Evolutionary conservation across 2,329 filamentous ascomycete genomes (phyloP).

Genomic region (Boeremia lycopersici): DNA sequence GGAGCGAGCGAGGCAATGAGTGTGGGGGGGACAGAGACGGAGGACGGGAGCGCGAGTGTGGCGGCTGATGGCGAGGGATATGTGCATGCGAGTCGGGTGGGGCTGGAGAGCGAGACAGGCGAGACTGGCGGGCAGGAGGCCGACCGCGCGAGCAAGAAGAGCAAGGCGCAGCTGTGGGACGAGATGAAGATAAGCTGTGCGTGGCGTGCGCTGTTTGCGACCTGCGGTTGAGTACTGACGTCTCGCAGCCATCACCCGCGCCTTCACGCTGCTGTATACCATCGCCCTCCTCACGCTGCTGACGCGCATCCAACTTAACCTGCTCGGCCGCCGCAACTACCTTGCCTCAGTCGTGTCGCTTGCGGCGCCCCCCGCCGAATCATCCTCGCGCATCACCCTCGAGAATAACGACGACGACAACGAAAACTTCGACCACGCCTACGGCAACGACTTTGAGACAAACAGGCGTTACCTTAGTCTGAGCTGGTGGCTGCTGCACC

Average conservation of each 20-base stretch:
- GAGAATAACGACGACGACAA: slow-evolving; percentile 94
- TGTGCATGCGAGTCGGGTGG: slow-evolving; percentile 78
- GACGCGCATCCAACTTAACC: slow-evolving; percentile 93
- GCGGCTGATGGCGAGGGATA: slow-evolving; percentile 74
- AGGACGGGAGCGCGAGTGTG: slow-evolving; percentile 80
- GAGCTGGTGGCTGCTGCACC: slow-evolving; percentile 96
- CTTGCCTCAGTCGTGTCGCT: slow-evolving; percentile 93
- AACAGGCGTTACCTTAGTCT: slow-evolving; percentile 95
- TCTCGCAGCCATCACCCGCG: slow-evolving; percentile 77
- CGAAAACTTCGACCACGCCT: slow-evolving; percentile 78
- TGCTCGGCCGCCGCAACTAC: slow-evolving; percentile 93
- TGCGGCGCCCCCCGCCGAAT: slow-evolving; percentile 67
- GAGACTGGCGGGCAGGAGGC: slow-evolving; percentile 52
- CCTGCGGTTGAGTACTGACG: slow-evolving; percentile 15
- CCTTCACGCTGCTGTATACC: slow-evolving; percentile 91
- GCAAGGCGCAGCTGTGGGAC: slow-evolving; percentile 94
- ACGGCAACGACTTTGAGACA: slow-evolving; percentile 93
- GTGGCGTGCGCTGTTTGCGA: slow-evolving; percentile 41
- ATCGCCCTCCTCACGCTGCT: slow-evolving; percentile 87
- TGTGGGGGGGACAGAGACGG: slow-evolving; percentile 54
- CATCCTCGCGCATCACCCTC: slow-evolving; percentile 78
- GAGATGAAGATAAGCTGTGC: slow-evolving; percentile 94
- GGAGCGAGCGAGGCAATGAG: slow-evolving; percentile 68
- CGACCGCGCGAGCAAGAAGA: slow-evolving; percentile 67
- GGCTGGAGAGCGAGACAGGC: slow-evolving; percentile 47